phyloP scores from a whole-genome alignment of 495 filamentous ascomycete species.

The Hypoxylon lenormandii region DNA sequence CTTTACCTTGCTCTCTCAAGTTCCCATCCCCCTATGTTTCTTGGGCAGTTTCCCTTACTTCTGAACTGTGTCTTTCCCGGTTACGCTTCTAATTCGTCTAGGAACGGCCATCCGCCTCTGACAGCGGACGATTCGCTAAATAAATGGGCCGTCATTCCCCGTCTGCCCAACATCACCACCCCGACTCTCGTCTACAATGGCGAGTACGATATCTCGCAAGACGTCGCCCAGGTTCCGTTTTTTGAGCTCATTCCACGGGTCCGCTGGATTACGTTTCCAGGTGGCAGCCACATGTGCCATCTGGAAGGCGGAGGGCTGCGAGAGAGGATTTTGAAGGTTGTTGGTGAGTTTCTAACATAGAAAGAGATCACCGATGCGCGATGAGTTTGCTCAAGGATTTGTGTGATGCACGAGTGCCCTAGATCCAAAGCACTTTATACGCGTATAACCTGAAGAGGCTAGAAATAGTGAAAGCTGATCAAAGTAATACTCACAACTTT shows the following conservation, averaged over 20 bases:
- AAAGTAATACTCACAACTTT: too few relatives aligned
- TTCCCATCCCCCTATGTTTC: too few relatives aligned
- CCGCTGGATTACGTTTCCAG: constrained; percentile 60
- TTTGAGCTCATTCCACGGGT: constrained; percentile 59
- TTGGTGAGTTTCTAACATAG: constrained; percentile 47
- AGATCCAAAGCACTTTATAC: too few relatives aligned
- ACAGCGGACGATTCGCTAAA: constrained; percentile 55
- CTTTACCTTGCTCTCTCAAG: too few relatives aligned
- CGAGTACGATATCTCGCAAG: constrained; percentile 61
- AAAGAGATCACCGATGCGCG: too few relatives aligned
- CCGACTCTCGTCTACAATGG: constrained; percentile 63
- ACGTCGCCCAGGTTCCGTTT: constrained; percentile 58
- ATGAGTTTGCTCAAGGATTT: too few relatives aligned
- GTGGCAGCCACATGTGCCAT: constrained; percentile 60
- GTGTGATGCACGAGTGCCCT: too few relatives aligned
- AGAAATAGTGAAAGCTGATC: too few relatives aligned
- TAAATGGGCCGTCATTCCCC: constrained; percentile 51
- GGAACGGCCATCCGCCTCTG: constrained; percentile 60
- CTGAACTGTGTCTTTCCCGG: not conserved
- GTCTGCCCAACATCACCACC: constrained; percentile 54
- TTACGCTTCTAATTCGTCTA: constrained; percentile 31
- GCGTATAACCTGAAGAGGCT: too few relatives aligned
- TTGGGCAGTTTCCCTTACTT: too few relatives aligned
- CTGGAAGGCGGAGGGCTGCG: constrained; percentile 54
- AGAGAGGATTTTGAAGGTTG: constrained; percentile 52